Evolutionary conservation across 768 basidiomycete genomes (phyloP), one percentile per base, ranked within the genome.

Genomic region (Suillus luteus): DNA sequence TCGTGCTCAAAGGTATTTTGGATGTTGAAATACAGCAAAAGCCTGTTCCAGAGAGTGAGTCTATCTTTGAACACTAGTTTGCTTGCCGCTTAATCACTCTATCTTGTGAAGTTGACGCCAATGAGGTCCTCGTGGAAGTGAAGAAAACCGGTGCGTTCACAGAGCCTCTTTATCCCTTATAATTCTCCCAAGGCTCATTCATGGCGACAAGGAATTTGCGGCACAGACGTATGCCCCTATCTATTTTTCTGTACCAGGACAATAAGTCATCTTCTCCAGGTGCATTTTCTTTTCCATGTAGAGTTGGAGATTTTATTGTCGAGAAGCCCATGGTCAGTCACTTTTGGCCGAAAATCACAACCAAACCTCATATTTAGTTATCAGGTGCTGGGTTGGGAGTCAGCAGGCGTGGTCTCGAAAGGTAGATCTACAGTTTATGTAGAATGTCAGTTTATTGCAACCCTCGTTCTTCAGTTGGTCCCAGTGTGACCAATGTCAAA

Each of bases 351-450:
- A n/a, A 54, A 52, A 9, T 65, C 55, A 37, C n/a, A 7, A 55
- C n/a, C n/a, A 33, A 55, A 19, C 52, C 41, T 49, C 6, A 55
- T 55, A 27, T 61, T 55, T 54, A 55, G 35, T 6, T 12, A 22
- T n/a, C 75, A 92, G 93, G 91, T 95, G 57, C 87, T 98, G 46
- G 96, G 96, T 24, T 96, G 98, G 72, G 96, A 99, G 78, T 94
- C 93, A 3, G 81, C 93, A 35, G 95, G 94, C 10, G 77, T 94
- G 54, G 77, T 97, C 59, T 79, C 78, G 62, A 89, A 88, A 80
- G 84, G 91, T 89, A 65, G 60, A 69, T 48, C 15, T 2, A 14
- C 24, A n/a, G 27, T 10, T 55, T 24, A 60, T 40, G 24, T n/a
- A 27, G 37, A 51, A 66, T 3, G 6, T 24, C 14, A 37, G 6